phyloP scores from a whole-genome alignment of 2,329 filamentous ascomycete species.

The Xylariales sp. region DNA sequence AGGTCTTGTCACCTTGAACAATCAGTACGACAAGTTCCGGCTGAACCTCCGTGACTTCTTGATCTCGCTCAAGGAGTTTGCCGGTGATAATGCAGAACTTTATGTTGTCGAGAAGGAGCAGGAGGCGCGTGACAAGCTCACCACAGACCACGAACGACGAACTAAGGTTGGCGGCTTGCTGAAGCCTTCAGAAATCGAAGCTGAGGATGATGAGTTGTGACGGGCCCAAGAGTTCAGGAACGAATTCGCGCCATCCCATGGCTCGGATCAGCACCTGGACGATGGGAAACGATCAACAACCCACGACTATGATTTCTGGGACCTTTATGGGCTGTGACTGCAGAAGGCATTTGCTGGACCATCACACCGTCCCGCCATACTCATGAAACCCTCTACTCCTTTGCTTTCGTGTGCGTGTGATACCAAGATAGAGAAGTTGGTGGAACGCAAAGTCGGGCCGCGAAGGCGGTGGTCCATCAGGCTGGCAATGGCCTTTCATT shows the following conservation, averaged over 20 bases:
- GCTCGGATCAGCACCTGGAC: constrained; percentile 21
- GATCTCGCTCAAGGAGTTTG: constrained; percentile 94
- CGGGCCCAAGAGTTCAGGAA: constrained; percentile 63
- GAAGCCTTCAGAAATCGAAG: constrained; percentile 94
- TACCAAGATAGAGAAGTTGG: constrained; percentile 12
- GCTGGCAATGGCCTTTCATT: constrained; percentile 6
- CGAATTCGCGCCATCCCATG: constrained; percentile 47
- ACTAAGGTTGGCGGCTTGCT: constrained; percentile 94
- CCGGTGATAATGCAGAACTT: constrained; percentile 90
- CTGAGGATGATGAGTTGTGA: constrained; percentile 86
- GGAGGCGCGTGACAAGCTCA: constrained; percentile 77
- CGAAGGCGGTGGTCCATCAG: not conserved
- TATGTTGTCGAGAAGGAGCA: constrained; percentile 94
- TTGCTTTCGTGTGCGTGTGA: constrained; percentile 14
- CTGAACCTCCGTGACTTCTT: constrained; percentile 94
- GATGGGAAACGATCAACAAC: constrained; percentile 11
- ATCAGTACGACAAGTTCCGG: constrained; percentile 90
- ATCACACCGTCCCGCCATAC: constrained; percentile 1
- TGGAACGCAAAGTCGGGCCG: not conserved
- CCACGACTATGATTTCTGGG: constrained; percentile 27
- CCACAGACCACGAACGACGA: constrained; percentile 83
- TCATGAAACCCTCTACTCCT: constrained; percentile 11
- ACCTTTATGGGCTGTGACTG: constrained; percentile 33
- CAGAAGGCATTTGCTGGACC: constrained; percentile 12
- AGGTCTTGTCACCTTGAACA: constrained; percentile 81